Evolutionary conservation across 306 rosid genomes (phyloP), one percentile per base, ranked within the genome.

Genomic region (Ammopiptanthus mongolicus): DNA sequence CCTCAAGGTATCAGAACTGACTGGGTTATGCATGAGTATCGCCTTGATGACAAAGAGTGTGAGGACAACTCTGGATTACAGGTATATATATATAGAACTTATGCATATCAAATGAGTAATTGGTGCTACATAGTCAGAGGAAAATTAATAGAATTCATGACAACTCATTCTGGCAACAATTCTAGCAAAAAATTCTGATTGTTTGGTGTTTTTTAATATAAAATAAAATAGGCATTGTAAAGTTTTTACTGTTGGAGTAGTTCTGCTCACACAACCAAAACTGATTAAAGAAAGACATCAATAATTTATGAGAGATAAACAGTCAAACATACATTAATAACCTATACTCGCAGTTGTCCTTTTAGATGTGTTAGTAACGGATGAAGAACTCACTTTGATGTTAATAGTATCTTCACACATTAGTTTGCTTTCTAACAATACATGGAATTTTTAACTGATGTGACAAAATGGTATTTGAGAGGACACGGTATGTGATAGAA

Each of bases 21-120:
- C 29, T 94, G 98, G 98, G 98, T 94, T 0, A 94, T 94, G 98
- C 98, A 94, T 63, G 98, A 94, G 68, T 94, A 94, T 81, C 97
- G 98, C 62, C 96, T 94, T 13, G 93, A 94, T 14, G 95, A 94
- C 55, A 93, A 89, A 60, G 92, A 90, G 3, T 90, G 75, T 0
- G 97, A 91, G n/a, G 96, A 91, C 77, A 73, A 56, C 69, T 64
- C 95, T 0, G 96, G 87, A 21, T 81, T 90, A 41, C 97, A 90
- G 98, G 97, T 91, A 83, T 48, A 41, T 10, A 41, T 89, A 83
- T 89, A 83, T 42, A 22, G 8, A 60, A 31, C 8, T 42, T 1
- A 6, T 61, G 28, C n/a, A 15, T 61, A 14, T 12, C 15, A 44
- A 44, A 44, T 44, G 15, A 44, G 50, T 44, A 44, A 44, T 44